Evolutionary conservation across 805 yeast genomes (phyloP).

Genomic region (Saccharomycopsis schoenii): DNA sequence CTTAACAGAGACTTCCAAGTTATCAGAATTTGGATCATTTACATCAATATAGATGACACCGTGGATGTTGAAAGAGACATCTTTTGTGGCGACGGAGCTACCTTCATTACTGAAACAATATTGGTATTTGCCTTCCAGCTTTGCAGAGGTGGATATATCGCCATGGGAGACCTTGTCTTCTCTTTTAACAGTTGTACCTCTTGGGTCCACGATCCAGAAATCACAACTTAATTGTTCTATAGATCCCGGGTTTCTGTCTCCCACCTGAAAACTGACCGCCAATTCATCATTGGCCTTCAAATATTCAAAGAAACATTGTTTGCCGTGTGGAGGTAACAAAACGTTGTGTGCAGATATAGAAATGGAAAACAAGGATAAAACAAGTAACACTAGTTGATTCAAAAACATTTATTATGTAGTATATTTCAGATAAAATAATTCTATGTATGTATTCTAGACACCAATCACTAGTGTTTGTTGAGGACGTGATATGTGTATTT

Average conservation of each 20-base stretch:
- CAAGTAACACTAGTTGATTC: not conserved
- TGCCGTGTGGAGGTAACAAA: constrained; percentile 70
- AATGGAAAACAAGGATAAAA: constrained; percentile 14
- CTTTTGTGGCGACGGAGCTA: constrained; percentile 63
- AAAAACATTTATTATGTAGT: not conserved
- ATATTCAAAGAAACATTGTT: constrained; percentile 79
- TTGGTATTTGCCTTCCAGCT: constrained; percentile 59
- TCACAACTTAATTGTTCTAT: constrained; percentile 59
- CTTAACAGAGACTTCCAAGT: constrained; percentile 76
- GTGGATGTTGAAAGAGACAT: constrained; percentile 90
- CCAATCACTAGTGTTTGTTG: too few species aligned
- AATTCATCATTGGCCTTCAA: constrained; percentile 78
- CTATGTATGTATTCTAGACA: not conserved
- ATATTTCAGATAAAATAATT: not conserved
- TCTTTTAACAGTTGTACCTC: constrained; percentile 40
- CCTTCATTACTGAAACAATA: constrained; percentile 91
- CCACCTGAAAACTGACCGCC: constrained; percentile 86
- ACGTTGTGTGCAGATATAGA: constrained; percentile 64
- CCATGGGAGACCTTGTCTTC: constrained; percentile 65
- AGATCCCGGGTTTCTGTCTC: constrained; percentile 71
- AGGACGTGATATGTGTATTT: too few species aligned
- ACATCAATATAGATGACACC: constrained; percentile 83
- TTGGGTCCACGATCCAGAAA: constrained; percentile 47
- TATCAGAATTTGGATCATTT: constrained; percentile 63
- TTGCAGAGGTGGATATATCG: constrained; percentile 59